Evolutionary conservation across 2,329 filamentous ascomycete genomes (phyloP).

Genomic region (Epichloe elymi): DNA sequence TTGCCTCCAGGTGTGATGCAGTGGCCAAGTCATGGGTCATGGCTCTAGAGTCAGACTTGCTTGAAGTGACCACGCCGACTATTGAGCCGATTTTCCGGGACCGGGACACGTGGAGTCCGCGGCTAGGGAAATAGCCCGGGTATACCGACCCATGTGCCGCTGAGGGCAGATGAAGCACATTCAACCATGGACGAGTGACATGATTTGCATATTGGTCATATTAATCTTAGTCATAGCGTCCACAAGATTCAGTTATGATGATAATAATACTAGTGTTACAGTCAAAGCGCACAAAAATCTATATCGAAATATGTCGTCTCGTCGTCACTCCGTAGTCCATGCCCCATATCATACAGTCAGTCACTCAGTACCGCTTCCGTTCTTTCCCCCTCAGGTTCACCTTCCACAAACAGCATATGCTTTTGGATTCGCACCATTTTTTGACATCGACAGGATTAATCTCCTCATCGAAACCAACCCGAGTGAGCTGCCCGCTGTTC

Average conservation of each 20-base stretch:
- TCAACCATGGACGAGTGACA: neutral
- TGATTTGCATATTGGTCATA: neutral
- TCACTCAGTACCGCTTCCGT: slow-evolving; percentile 26
- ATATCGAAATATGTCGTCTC: neutral
- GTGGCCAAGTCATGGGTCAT: slow-evolving; percentile 2
- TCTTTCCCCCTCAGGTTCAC: slow-evolving; percentile 39
- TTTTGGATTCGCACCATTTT: slow-evolving; percentile 80
- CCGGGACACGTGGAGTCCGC: neutral
- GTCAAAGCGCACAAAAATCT: neutral
- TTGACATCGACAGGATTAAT: slow-evolving; percentile 56
- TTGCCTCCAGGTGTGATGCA: slow-evolving; percentile 3
- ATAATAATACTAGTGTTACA: neutral
- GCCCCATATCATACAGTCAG: neutral
- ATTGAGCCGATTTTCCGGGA: slow-evolving; percentile 2
- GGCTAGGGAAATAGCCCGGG: neutral
- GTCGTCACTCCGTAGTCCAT: neutral
- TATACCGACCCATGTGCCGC: neutral
- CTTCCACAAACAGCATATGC: slow-evolving; percentile 71
- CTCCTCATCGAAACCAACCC: slow-evolving; percentile 52
- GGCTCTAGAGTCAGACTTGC: neutral
- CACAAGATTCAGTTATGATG: too few relatives aligned
- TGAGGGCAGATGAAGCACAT: neutral
- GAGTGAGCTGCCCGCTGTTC: slow-evolving; percentile 54
- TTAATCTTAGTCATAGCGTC: too few relatives aligned
- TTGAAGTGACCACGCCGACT: neutral